Base-by-base conservation (phyloP, 768 basidiomycete genomes). In the Lactifluus subvellereus region DNA sequence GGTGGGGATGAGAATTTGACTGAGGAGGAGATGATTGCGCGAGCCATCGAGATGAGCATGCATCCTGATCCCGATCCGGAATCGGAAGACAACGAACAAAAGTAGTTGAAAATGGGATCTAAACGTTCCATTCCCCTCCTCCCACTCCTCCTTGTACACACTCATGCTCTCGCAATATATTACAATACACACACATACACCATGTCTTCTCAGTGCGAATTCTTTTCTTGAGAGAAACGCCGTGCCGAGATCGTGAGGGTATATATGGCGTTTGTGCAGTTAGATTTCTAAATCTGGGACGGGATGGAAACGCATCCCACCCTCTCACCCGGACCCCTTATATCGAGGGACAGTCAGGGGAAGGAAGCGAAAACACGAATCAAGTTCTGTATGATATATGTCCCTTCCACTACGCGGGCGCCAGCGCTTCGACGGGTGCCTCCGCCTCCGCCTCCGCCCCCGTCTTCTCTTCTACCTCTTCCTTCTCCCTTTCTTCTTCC, bases 1-100 rank as follows among this genome's bases (percentile, higher is more conserved):
- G 84, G 82, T 1, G 84, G 81, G 27, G 91, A 88, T 3, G 85
- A 84, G 57, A 86, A 85, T 57, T 78, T 86, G 70, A 83, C 84
- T 63, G 92, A 95, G 70, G 95, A 97, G 67, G 94, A 87, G 58
- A 94, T 88, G 37, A 98, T 98, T 71, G 85, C 87, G 51, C 79
- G 84, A 51, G 97, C 96, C 14, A 98, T 97, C 68, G 86, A 85
- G 73, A 92, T 96, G 92, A 96, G 94, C 71, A 88, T 96, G 90
- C 81, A 27, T n/a, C 52, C 62, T 27, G 62, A 63, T 35, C 78
- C 82, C 40, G 63, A 64, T n/a, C 78, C 82, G 62, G 78, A 83
- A 62, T 79, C 82, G 62, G 78, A 83, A 62, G 79, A 83, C 54
- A 69, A 77, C 66, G 73, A 74, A 27, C 27, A 27, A 54, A 77